These are phyloP conservation scores for Tetradesmus obliquus DNA, from an alignment of 139 green algal species.

Conservation along the genomic window DNA sequence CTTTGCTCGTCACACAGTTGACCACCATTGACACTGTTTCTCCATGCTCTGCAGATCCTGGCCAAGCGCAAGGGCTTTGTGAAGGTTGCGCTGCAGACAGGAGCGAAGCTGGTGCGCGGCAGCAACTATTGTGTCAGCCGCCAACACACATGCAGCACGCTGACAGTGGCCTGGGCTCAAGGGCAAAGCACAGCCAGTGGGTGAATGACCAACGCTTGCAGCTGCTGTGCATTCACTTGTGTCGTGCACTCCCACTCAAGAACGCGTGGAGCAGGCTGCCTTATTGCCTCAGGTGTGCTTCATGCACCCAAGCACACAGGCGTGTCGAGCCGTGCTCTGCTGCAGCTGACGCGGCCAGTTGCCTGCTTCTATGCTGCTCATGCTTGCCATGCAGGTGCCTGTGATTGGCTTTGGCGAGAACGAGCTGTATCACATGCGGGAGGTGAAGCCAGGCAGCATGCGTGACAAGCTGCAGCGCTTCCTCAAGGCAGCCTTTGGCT, in stretches of 20 bases:
- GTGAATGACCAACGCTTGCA: background rate
- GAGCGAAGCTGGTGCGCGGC: conserved; percentile 39
- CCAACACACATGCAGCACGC: background rate
- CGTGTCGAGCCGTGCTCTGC: too few species aligned
- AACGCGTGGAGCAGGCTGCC: too few species aligned
- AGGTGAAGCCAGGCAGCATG: conserved; percentile 37
- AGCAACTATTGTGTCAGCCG: background rate
- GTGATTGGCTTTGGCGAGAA: conserved; percentile 63
- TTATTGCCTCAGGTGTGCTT: too few species aligned
- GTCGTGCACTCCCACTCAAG: background rate
- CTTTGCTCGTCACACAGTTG: too few species aligned
- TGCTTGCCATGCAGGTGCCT: conserved; percentile 11
- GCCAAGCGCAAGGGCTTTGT: conserved; percentile 65
- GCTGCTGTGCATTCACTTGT: background rate
- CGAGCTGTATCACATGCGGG: conserved; percentile 45
- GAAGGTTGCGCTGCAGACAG: conserved; percentile 55
- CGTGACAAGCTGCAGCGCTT: conserved; percentile 19
- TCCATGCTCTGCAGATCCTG: conserved; percentile 39
- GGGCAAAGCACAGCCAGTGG: background rate
- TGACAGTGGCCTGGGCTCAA: background rate
- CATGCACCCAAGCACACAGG: too few species aligned
- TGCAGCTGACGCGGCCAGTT: too few species aligned
- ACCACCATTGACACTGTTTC: background rate
- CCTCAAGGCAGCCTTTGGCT: conserved; percentile 40
- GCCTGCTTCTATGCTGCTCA: background rate